A percentile compares a stretch with the other conserved stretches of the same genome.
Evolutionary conservation across 345 rosid genomes (phyloP).

Genomic region (Aquilaria yunnanensis): DNA sequence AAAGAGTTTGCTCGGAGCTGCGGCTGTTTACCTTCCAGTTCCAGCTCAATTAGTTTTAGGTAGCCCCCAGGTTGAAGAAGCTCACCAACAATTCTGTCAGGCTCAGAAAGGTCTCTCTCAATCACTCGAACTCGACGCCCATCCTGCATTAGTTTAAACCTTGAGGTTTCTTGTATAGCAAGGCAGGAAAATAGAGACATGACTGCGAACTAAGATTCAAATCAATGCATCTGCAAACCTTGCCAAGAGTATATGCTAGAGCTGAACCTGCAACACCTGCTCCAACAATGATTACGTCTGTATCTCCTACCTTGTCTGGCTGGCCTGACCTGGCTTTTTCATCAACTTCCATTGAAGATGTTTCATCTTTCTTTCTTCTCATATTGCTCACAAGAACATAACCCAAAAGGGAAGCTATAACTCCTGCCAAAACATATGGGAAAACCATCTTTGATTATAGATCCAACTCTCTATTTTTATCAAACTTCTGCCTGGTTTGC

Average conservation of each 20-base stretch:
- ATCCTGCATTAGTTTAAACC: constrained; percentile 31
- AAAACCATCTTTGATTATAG: neutral
- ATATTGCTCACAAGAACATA: neutral
- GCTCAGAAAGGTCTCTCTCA: constrained; percentile 62
- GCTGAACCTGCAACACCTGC: constrained; percentile 7
- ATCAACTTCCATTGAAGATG: constrained; percentile 3
- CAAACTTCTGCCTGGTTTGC: too few species aligned
- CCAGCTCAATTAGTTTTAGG: constrained; percentile 59
- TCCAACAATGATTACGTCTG: constrained; percentile 8
- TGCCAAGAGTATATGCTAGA: constrained; percentile 50
- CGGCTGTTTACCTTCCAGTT: constrained; percentile 41
- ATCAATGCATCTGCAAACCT: constrained; percentile 14
- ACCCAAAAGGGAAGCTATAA: constrained; percentile 6
- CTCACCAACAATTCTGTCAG: constrained; percentile 67
- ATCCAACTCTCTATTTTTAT: too few species aligned
- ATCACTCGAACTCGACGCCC: constrained; percentile 58
- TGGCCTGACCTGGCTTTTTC: neutral
- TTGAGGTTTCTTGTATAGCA: too few species aligned
- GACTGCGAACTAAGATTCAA: too few species aligned
- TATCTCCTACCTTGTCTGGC: neutral
- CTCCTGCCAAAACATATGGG: neutral
- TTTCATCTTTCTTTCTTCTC: neutral
- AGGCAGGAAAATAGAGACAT: too few species aligned
- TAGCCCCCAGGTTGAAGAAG: constrained; percentile 68
- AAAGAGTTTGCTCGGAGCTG: neutral